A percentile compares a stretch with the other conserved stretches of the same genome.
Evolutionary conservation across 768 basidiomycete species (phyloP).

Genomic region (Boletellus ananas): DNA sequence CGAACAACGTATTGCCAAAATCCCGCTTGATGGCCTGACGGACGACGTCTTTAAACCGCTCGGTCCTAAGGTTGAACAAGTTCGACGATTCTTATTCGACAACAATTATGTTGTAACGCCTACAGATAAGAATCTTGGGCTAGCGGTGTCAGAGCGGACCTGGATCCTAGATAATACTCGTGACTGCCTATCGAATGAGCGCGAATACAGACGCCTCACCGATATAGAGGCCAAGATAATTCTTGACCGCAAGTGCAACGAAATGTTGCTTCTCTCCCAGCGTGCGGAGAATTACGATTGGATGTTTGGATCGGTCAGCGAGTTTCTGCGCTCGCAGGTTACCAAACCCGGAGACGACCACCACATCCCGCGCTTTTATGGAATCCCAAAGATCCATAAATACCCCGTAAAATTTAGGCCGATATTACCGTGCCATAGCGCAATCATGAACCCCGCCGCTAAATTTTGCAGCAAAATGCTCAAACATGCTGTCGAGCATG

Average conservation of each 20-base stretch:
- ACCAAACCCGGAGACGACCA: background rate
- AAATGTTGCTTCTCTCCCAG: background rate
- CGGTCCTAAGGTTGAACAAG: background rate
- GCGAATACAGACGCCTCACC: background rate
- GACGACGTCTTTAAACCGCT: constrained; percentile 1
- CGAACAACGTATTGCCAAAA: no score
- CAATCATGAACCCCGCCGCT: background rate
- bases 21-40: background rate
- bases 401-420: constrained; percentile 1
- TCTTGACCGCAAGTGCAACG: background rate
- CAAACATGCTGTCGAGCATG: constrained; percentile 4
- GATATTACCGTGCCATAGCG: background rate
- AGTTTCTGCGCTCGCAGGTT: background rate
- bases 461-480: constrained; percentile 5
- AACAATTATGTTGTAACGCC: background rate
- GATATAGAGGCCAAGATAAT: background rate
- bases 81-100: background rate
- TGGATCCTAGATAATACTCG: background rate
- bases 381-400: constrained; percentile 15
- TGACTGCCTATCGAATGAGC: background rate
- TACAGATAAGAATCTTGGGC: constrained; percentile 4
- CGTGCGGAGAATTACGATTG: background rate
- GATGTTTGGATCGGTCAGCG: background rate
- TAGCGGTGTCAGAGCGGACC: constrained; percentile 3
- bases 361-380: constrained; percentile 5